Percentiles rank a stretch among this genome's conserved stretches.
phyloP scores from a whole-genome alignment of 2,329 filamentous ascomycete species.

The Cercospora zeina region DNA sequence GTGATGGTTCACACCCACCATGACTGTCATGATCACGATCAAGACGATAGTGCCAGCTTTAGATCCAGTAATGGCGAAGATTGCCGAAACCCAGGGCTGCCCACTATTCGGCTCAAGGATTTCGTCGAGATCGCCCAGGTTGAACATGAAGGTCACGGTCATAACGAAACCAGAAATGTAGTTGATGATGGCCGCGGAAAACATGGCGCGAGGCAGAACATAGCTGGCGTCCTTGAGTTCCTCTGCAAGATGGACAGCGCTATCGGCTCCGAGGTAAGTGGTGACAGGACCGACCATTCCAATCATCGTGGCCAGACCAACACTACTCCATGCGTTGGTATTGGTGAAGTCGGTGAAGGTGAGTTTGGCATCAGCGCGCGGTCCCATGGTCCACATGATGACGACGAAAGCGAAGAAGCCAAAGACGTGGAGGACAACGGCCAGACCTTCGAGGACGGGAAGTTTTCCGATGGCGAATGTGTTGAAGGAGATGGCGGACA shows the following conservation, averaged over 20 bases:
- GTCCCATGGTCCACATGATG: conserved; percentile 35
- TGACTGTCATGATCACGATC: conserved; percentile 31
- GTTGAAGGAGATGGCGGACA: conserved; percentile 36
- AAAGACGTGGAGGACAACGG: conserved; percentile 35
- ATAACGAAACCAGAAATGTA: conserved; percentile 37
- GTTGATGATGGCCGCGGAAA: conserved; percentile 37
- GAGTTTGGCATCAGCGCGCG: conserved; percentile 24
- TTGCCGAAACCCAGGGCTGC: conserved; percentile 34
- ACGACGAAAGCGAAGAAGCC: conserved; percentile 38
- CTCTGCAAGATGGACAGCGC: conserved; percentile 42
- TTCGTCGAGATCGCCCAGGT: conserved; percentile 32
- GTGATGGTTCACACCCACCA: conserved; percentile 18
- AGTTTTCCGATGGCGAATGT: conserved; percentile 36
- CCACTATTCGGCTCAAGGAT: conserved; percentile 29
- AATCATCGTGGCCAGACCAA: conserved; percentile 33
- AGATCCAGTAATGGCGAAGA: conserved; percentile 32
- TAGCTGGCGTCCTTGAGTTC: conserved; percentile 37
- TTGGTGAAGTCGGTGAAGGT: conserved; percentile 35
- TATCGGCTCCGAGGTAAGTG: conserved; percentile 44
- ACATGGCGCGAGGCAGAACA: conserved; percentile 38
- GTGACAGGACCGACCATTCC: conserved; percentile 40
- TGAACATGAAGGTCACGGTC: conserved; percentile 37
- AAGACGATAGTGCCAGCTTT: conserved; percentile 33
- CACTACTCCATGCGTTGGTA: conserved; percentile 31
- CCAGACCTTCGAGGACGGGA: conserved; percentile 35